Base-by-base conservation (phyloP, 768 basidiomycete species). In the Lenzites betulinus region DNA sequence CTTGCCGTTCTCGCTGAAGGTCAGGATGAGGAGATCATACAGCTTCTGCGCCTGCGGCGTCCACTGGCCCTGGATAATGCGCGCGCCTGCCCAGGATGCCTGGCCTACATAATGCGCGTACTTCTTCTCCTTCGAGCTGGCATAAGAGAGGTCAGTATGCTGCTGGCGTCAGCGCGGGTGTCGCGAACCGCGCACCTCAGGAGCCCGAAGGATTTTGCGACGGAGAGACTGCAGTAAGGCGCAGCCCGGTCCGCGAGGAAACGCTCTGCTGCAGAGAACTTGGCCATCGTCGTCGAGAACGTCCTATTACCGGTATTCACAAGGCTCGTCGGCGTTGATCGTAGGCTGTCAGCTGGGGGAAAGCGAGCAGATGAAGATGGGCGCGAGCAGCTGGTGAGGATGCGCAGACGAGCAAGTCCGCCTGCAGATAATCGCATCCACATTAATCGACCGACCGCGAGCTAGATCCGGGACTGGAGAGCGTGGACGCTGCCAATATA, bases 1-100 rank as follows among this genome's bases (percentile, higher is more conserved):
- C 54, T 78, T 78, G 35, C 83, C 84, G 35, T 82, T 71, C 49
- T 83, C 75, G 69, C 85, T 86, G 76, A 92, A 91, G 0, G 79
- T 84, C 51, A 84, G 73, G 67, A 89, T 84, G 68, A 93, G 74
- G 8, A 92, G 79, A 74, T 91, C 88, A 68, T 88, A 88, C 47
- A 92, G 79, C 68, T 78, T 78, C 63, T 76, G 69, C 5, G 89
- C 89, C 63, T 89, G 81, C 0, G 85, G 78, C 0, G 92, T 90
- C 89, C 89, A 92, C 77, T 94, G 92, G 46, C 78, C 87, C 76
- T 92, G 89, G 55, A 93, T 89, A 73, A 95, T 89, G 41, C 89
- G 81, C 51, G 84, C 89, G 28, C 93, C 93, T 0, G 89, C 89
- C 93, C 93, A 95, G 1, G 86, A 85, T 7, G 92, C 92, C 64